A percentile compares a stretch with the other conserved stretches of the same genome.
Evolutionary conservation across 176 grass and related monocot species (phyloP).

Genomic region (Juncus effusus): DNA sequence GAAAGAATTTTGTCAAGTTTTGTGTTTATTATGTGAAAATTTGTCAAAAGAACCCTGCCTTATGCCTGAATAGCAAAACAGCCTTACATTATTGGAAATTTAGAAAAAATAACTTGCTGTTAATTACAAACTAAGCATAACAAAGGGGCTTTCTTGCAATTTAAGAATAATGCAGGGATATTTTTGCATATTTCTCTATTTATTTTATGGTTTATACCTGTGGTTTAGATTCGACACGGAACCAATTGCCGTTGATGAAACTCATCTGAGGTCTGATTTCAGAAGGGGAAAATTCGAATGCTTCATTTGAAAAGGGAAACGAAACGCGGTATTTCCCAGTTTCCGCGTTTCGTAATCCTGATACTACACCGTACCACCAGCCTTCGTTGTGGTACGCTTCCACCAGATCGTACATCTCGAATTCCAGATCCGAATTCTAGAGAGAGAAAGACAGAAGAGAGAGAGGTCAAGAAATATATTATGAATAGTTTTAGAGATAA

Average conservation of each 20-base stretch:
- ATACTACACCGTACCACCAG: slow-evolving; percentile 53
- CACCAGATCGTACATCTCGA: slow-evolving; percentile 32
- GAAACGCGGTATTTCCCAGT: slow-evolving; percentile 30
- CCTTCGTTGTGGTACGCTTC: slow-evolving; percentile 45
- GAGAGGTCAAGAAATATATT: too few species aligned
- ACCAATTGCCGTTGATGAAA: slow-evolving; percentile 29
- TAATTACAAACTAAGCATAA: too few species aligned
- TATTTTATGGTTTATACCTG: too few species aligned
- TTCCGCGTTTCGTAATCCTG: neutral
- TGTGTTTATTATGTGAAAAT: neutral
- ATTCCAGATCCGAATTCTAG: neutral
- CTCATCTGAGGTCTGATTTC: slow-evolving; percentile 36
- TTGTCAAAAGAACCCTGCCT: neutral
- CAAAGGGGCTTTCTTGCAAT: too few species aligned
- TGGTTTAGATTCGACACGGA: slow-evolving; percentile 14
- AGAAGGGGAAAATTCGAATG: slow-evolving; percentile 31
- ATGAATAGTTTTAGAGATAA: too few species aligned
- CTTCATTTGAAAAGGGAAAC: slow-evolving; percentile 50
- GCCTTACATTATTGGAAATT: too few species aligned
- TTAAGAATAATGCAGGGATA: too few species aligned
- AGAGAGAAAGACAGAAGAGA: neutral
- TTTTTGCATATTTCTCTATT: neutral
- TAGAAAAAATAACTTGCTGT: too few species aligned
- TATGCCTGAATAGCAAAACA: neutral
- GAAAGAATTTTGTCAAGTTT: neutral